Conservation (phyloP, 768 basidiomycete species). For the Suillus americanus region DNA sequence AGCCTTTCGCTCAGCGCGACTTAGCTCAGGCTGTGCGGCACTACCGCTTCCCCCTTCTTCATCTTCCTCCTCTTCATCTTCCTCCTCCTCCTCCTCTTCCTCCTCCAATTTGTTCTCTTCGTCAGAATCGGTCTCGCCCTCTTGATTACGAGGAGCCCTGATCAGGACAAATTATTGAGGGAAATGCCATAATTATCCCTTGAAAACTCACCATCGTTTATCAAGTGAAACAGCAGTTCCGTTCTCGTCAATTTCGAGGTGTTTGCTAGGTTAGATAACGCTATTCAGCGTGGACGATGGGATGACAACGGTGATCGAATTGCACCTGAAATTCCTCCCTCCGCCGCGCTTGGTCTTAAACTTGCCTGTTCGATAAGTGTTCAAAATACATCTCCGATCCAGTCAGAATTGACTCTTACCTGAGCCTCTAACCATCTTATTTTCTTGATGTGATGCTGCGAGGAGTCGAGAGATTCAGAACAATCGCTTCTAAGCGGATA, state of each 20-base stretch:
- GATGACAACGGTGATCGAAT: constrained; percentile 12
- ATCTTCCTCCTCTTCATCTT: constrained; percentile 41
- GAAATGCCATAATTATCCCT: neutral
- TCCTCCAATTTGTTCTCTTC: constrained; percentile 40
- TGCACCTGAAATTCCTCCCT: constrained; percentile 78
- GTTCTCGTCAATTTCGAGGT: constrained; percentile 57
- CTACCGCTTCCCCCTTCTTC: constrained; percentile 27
- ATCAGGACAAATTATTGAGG: neutral
- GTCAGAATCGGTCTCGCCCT: constrained; percentile 41
- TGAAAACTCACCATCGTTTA: constrained; percentile 40
- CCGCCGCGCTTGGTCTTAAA: constrained; percentile 89
- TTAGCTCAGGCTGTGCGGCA: constrained; percentile 53
- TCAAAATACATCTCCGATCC: no score
- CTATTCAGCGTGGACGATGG: constrained; percentile 10
- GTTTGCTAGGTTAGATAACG: constrained; percentile 42
- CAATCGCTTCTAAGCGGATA: constrained; percentile 9
- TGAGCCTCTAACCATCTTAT: constrained; percentile 33
- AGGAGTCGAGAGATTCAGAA: neutral
- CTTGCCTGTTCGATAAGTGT: constrained; percentile 50
- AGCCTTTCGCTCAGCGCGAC: constrained; percentile 71
- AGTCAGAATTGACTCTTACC: constrained; percentile 14
- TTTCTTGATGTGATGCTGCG: neutral
- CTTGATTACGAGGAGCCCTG: constrained; percentile 41
- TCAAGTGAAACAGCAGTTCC: constrained; percentile 53
- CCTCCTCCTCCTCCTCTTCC: constrained; percentile 40